Base-by-base conservation (phyloP, 768 basidiomycete species). In the Cubamyces sp. region DNA sequence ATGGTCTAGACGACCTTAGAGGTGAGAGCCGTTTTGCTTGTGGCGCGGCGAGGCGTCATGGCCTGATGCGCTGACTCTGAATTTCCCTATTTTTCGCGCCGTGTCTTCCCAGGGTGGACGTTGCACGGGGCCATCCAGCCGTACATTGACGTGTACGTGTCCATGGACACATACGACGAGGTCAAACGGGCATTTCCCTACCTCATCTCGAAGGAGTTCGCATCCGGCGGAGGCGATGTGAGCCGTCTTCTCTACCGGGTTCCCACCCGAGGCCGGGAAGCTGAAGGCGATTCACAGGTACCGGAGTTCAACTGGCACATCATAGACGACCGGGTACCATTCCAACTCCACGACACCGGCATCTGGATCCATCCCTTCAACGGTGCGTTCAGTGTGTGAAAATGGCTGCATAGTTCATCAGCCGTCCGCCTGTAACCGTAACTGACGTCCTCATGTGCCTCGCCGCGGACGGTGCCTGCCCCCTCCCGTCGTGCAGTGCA, bases 1-100 rank as follows among this genome's bases (percentile, higher is more conserved):
- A 94, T 69, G 94, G 94, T 3, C 74, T 96, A 59, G 94, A 96
- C 75, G 94, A 96, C 73, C 77, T 96, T 40, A 81, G 94, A 79
- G 89, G 91, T 88, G 64, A 58, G 78, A 73, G 12, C 28, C n/a
- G 23, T 1, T 5, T 39, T 62, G 12, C 12, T 34, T 39, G 45
- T 54, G 48, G 48, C 37, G 34, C 37, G 21, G 34, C 39, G 6
- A 5, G 53, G 37, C 47, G 34, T 46, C 34, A 28, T 30, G 57
- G 19, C 46, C 8, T 51, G 49, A 51, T 45, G 50, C 34, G 42
- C 50, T 50, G 40, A 46, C 54, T 21, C 15, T 25, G 57, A 19
- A 48, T 18, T 25, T 46, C 12, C n/a, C 16, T 25, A 42, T n/a
- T 37, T 48, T 39, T 37, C n/a, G 37, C 48, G 43, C 26, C 25